A percentile compares a stretch with the other conserved stretches of the same genome.
phyloP scores from a whole-genome alignment of 1,284 basidiomycete species.

The Sphagnurus paluster region DNA sequence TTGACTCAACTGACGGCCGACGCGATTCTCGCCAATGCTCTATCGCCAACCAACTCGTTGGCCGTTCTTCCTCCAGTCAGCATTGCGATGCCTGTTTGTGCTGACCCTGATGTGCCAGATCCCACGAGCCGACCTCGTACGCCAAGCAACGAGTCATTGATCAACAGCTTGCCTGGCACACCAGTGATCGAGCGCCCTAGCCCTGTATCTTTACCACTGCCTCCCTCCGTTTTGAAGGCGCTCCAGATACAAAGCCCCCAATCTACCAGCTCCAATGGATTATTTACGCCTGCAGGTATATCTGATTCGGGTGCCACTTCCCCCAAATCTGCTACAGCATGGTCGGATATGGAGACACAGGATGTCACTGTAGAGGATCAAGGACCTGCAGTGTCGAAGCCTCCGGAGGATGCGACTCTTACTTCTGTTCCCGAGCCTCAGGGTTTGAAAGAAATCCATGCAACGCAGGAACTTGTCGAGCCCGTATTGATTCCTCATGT shows the following conservation, averaged over 20 bases:
- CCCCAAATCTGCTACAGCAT: not conserved
- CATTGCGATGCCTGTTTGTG: conserved; percentile 41
- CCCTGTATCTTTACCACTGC: conserved; percentile 12
- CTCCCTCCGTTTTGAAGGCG: conserved; percentile 14
- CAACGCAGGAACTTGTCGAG: no score
- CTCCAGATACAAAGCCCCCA: conserved; percentile 8
- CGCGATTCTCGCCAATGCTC: not conserved
- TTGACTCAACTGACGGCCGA: no score
- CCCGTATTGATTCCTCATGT: not conserved
- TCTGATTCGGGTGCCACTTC: not conserved
- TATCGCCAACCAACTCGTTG: no score
- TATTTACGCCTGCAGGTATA: conserved; percentile 20
- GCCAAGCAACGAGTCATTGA: conserved; percentile 9
- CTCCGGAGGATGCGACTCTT: not conserved
- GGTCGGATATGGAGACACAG: not conserved
- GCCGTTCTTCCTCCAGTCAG: not conserved
- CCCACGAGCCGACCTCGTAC: conserved; percentile 30
- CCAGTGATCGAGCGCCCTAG: conserved; percentile 8
- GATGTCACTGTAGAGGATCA: not conserved
- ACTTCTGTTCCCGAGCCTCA: not conserved
- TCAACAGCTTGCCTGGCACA: conserved; percentile 16
- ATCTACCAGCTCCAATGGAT: conserved; percentile 11
- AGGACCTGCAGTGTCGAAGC: not conserved
- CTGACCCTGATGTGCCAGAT: conserved; percentile 42
- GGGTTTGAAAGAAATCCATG: not conserved